Evolutionary conservation across 2,329 filamentous ascomycete genomes (phyloP), one percentile per base, ranked within the genome.

Genomic region (Monascus ruber): DNA sequence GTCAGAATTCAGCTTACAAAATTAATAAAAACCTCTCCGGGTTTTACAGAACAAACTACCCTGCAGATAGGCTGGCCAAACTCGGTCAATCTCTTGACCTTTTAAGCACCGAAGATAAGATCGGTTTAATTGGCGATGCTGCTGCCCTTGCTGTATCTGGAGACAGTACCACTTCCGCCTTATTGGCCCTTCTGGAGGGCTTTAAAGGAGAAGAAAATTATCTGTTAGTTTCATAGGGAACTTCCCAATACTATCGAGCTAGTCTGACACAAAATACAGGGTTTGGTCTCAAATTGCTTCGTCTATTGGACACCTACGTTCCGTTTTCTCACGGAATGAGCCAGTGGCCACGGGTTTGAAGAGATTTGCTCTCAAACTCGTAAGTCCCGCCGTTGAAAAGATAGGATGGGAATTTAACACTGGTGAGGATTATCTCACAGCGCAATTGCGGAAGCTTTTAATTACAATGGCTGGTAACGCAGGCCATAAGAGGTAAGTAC

Each of bases 21-120:
- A 72, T 98, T 53, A 98, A 98, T 69, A 79, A 81, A 44, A 79
- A 89, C 40, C 83, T 89, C 42, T 87, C 81, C 37, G 89, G 87
- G 25, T 95, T 84, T 64, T 96, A 93, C 67, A 78, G 88, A 44
- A 91, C 89, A 36, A 94, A 94, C 64, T 94, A 96, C 57, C 86
- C 91, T 4, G 79, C 85, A n/a, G 72, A 77, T 46, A 79, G 89
- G 35, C 74, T 98, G 32, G 76, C 76, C 31, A 86, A 86, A 65
- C 78, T 98, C 24, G 83, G 85, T 42, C 74, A 78, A 38, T 79
- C 85, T 51, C 79, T 87, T 10, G 73, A 84, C 49, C 79, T 79
- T 49, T 73, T 98, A 24, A 84, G 74, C 46, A 79, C 83, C 5
- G 79, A 89, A 58, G 91, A 98, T 66, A 94, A 91, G 69, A 94